Percentiles rank a stretch among this genome's conserved stretches.
Evolutionary conservation across 371 early-diverging fungal genomes (phyloP).

Genomic region (Gilbertella persicaria): DNA sequence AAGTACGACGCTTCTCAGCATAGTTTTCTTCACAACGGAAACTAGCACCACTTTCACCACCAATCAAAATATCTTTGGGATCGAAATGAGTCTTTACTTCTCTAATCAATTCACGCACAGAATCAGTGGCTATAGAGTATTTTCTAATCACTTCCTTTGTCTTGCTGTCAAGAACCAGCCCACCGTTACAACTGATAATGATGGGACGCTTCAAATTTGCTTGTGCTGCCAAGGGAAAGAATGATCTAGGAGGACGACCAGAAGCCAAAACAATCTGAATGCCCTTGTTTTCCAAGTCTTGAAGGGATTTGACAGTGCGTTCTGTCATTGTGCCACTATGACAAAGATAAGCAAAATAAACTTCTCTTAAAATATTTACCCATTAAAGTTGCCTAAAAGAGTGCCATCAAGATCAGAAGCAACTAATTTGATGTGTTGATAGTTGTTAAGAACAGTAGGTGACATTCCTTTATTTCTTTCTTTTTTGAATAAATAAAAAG

Average conservation of each 20-base stretch:
- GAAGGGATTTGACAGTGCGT: constrained; percentile 31
- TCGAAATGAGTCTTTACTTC: constrained; percentile 31
- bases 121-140: constrained; percentile 31
- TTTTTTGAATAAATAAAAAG: too few relatives aligned
- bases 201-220: constrained; percentile 27
- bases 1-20: constrained; percentile 26
- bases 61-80: constrained; percentile 28
- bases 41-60: constrained; percentile 32
- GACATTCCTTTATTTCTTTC: constrained; percentile 11
- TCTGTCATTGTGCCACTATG: constrained; percentile 26
- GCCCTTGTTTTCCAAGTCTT: constrained; percentile 32
- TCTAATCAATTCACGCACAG: constrained; percentile 22
- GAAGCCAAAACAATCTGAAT: constrained; percentile 40
- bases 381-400: constrained; percentile 27
- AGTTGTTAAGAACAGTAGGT: constrained; percentile 6
- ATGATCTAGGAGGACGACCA: constrained; percentile 39
- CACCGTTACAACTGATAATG: constrained; percentile 44
- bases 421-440: constrained; percentile 28
- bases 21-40: constrained; percentile 42
- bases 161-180: constrained; percentile 35
- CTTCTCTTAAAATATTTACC: constrained; percentile 17
- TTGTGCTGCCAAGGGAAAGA: constrained; percentile 34
- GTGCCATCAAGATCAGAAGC: constrained; percentile 49
- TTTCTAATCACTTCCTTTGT: constrained; percentile 29
- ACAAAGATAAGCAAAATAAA: background rate